A percentile compares a stretch with the other conserved stretches of the same genome.
These are phyloP conservation scores for Spatholobus suberectus DNA, from an alignment of 306 rosid genomes.

Conservation along the genomic window DNA sequence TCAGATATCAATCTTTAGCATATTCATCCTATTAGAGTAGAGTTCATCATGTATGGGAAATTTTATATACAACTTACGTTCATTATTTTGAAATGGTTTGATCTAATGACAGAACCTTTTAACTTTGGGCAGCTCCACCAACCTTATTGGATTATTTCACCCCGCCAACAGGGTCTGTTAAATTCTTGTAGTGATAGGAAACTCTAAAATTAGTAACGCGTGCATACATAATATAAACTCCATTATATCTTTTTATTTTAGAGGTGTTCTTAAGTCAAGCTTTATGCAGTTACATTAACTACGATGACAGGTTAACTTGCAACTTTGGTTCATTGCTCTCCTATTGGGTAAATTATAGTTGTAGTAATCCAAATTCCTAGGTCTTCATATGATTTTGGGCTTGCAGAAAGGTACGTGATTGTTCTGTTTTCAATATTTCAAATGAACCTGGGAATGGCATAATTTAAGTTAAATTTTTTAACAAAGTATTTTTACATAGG, in stretches of 20 bases:
- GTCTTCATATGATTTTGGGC: conserved; percentile 6
- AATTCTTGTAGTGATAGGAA: neutral
- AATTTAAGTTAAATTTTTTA: conserved; percentile 1
- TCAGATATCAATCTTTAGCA: neutral
- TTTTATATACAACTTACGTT: neutral
- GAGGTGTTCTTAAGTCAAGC: neutral
- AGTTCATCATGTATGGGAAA: neutral
- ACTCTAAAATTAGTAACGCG: neutral
- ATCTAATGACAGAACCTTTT: neutral
- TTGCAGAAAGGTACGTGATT: neutral
- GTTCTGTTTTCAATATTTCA: neutral
- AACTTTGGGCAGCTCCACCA: neutral
- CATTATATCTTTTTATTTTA: neutral
- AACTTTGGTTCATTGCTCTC: neutral
- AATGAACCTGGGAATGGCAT: neutral
- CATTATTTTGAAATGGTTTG: neutral
- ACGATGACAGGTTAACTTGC: neutral
- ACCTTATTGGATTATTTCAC: neutral
- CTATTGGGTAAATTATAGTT: neutral
- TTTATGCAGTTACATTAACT: neutral
- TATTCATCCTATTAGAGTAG: neutral
- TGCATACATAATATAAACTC: neutral
- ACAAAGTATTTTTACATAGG: neutral
- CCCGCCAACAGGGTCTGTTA: neutral
- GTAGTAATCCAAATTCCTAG: neutral